These are phyloP conservation scores for Penicilliopsis zonata DNA, from an alignment of 495 filamentous ascomycete genomes.

Conservation along the genomic window DNA sequence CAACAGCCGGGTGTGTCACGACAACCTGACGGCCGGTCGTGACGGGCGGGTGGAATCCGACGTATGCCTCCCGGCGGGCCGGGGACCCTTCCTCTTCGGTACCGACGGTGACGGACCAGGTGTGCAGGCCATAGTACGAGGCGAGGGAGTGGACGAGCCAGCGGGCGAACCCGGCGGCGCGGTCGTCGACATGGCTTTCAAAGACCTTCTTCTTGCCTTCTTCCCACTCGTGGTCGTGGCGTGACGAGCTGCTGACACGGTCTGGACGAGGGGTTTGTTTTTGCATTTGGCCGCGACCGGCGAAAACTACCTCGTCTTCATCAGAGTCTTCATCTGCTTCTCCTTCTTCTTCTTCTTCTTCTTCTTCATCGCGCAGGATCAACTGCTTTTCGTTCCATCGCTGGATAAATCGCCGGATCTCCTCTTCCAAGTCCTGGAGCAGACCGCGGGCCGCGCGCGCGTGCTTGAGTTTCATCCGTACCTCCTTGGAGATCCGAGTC, in stretches of 20 bases:
- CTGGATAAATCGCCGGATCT: conserved; percentile 48
- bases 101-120: conserved; percentile 69
- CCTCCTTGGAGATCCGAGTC: conserved; percentile 33
- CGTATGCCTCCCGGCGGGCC: conserved; percentile 72
- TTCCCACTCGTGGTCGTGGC: conserved; percentile 31
- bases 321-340: conserved; percentile 43
- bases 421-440: conserved; percentile 52
- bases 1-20: conserved; percentile 11
- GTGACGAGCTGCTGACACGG: conserved; percentile 18
- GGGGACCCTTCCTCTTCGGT: too few species aligned
- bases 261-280: conserved; percentile 37
- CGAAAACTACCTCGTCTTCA: conserved; percentile 93
- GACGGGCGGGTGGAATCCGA: conserved; percentile 49
- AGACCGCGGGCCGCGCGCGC: conserved; percentile 55
- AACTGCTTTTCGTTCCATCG: conserved; percentile 42
- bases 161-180: conserved; percentile 70
- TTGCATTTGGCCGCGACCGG: conserved; percentile 64
- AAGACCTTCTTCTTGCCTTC: conserved; percentile 66
- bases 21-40: conserved; percentile 16
- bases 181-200: conserved; percentile 60
- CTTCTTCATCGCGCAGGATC: conserved; percentile 27
- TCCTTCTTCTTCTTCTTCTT: conserved; percentile 36
- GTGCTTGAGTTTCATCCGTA: conserved; percentile 54
- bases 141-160: conserved; percentile 93
- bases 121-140: conserved; percentile 80